Percentiles rank a stretch among this genome's conserved stretches.
Evolutionary conservation across 106 monocot species (phyloP).

Genomic region (Phalaenopsis aphrodite): DNA sequence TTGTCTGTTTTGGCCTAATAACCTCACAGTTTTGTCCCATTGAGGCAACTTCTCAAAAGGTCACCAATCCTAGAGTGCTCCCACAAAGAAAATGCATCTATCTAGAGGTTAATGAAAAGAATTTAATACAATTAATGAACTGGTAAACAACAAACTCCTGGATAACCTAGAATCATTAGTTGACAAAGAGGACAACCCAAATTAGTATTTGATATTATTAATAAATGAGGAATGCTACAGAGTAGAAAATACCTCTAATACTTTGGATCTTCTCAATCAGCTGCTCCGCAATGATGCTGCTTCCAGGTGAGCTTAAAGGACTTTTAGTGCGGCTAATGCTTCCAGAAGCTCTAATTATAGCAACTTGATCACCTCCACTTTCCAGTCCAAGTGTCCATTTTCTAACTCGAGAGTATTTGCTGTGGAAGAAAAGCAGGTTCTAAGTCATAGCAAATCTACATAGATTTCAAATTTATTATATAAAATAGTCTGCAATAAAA

Average conservation of each 20-base stretch:
- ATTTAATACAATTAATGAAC: background rate
- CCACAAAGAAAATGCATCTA: no score
- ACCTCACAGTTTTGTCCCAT: no score
- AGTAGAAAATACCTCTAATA: constrained; percentile 53
- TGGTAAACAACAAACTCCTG: background rate
- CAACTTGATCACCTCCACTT: constrained; percentile 62
- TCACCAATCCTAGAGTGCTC: no score
- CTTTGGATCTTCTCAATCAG: constrained; percentile 83
- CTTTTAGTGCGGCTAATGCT: constrained; percentile 60
- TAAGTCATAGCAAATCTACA: constrained; percentile 4
- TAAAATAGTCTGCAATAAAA: background rate
- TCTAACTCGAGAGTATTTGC: constrained; percentile 81
- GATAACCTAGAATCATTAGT: background rate
- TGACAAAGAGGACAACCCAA: background rate
- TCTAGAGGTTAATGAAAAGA: background rate
- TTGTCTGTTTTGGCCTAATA: no score
- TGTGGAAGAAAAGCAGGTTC: constrained; percentile 18
- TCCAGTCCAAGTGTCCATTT: constrained; percentile 82
- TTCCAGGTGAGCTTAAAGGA: constrained; percentile 50
- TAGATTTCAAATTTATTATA: background rate
- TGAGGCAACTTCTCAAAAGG: no score
- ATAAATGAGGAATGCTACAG: background rate
- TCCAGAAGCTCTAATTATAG: constrained; percentile 88
- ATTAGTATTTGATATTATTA: background rate
- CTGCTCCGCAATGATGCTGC: constrained; percentile 58